Evolutionary conservation across 2,329 filamentous ascomycete genomes (phyloP).

Genomic region (Immersiporthe knoxdaviesiana): DNA sequence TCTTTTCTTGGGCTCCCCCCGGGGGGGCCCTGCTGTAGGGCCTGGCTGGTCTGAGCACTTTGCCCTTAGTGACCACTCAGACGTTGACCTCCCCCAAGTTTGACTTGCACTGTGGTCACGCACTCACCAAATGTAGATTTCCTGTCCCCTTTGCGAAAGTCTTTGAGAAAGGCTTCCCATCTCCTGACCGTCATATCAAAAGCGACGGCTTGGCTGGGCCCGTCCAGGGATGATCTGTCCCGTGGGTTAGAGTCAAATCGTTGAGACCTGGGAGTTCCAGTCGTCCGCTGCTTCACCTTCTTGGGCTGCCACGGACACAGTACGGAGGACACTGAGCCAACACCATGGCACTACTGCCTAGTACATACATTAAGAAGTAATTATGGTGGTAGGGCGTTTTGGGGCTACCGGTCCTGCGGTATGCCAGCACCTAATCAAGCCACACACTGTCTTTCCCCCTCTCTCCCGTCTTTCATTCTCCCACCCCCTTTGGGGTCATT

Average conservation of each 20-base stretch:
- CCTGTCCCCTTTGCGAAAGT: background rate
- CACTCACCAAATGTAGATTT: too few species aligned
- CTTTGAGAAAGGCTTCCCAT: background rate
- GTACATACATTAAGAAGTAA: background rate
- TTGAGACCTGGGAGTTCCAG: background rate
- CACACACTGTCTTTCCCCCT: background rate
- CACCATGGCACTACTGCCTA: background rate
- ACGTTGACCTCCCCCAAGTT: background rate
- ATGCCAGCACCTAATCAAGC: background rate
- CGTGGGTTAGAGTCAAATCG: background rate
- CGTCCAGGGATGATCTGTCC: background rate
- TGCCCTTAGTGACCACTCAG: conserved; percentile 2
- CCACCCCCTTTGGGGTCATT: background rate
- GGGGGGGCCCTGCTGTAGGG: background rate
- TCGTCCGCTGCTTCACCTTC: background rate
- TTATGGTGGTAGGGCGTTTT: background rate
- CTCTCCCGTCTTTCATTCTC: background rate
- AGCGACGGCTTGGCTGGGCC: background rate
- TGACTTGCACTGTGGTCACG: background rate
- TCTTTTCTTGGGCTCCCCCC: background rate
- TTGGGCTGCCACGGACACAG: background rate
- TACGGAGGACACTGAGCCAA: background rate
- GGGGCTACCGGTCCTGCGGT: background rate
- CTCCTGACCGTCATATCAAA: background rate
- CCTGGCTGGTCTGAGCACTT: background rate